Percentiles rank a stretch among this genome's conserved stretches.
phyloP scores from a whole-genome alignment of 805 yeast genomes.

The Starmerella kuoi region DNA sequence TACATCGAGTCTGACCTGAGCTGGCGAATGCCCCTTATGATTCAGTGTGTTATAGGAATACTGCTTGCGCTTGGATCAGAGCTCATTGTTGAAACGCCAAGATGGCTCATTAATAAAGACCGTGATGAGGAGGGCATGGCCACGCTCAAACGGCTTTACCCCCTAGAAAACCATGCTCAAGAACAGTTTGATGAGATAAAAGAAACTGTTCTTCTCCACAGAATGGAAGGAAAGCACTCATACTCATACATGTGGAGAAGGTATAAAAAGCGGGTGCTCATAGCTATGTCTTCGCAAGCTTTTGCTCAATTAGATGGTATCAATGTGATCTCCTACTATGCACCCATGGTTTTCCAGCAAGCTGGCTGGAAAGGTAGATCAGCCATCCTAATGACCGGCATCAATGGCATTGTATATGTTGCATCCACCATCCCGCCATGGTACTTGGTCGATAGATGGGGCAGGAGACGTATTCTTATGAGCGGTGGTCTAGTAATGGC shows the following conservation, averaged over 20 bases:
- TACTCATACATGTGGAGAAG: constrained; percentile 64
- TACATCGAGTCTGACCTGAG: constrained; percentile 47
- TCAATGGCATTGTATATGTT: constrained; percentile 50
- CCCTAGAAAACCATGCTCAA: constrained; percentile 46
- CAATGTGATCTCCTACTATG: constrained; percentile 83
- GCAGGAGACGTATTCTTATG: constrained; percentile 71
- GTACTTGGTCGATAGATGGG: constrained; percentile 85
- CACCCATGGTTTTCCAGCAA: constrained; percentile 85
- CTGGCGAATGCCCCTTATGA: constrained; percentile 69
- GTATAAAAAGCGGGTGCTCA: constrained; percentile 64
- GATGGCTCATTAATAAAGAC: constrained; percentile 80
- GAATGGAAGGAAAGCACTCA: constrained; percentile 69
- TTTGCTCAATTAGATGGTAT: constrained; percentile 92
- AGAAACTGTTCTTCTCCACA: constrained; percentile 59
- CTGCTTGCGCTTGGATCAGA: constrained; percentile 61
- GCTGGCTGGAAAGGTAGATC: constrained; percentile 89
- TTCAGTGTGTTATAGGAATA: constrained; percentile 64
- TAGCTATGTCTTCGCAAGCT: constrained; percentile 82
- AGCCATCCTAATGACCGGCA: constrained; percentile 85
- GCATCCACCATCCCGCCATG: constrained; percentile 75
- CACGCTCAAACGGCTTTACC: constrained; percentile 71
- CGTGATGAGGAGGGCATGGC: constrained; percentile 67
- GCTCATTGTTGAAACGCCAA: constrained; percentile 73
- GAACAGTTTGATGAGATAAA: constrained; percentile 70
- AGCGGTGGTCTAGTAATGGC: constrained; percentile 77